Evolutionary conservation across 345 rosid genomes (phyloP).

Genomic region (Euclidium syriacum): DNA sequence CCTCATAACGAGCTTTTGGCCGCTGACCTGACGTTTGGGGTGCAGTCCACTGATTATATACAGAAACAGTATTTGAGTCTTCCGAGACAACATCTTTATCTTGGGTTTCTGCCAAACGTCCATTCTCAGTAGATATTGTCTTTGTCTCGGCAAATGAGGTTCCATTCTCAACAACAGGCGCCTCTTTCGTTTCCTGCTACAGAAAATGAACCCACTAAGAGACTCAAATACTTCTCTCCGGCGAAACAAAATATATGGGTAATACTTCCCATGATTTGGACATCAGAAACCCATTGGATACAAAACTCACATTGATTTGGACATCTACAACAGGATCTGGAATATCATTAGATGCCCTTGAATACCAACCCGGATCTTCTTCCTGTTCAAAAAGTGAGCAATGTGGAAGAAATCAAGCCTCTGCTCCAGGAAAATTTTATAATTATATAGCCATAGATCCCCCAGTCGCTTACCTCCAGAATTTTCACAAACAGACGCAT

Average conservation of each 20-base stretch:
- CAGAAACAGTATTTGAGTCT: constrained; percentile 65
- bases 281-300: constrained; percentile 3
- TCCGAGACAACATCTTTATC: constrained; percentile 94
- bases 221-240: constrained; percentile 12
- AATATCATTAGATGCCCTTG: constrained; percentile 70
- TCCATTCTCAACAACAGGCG: constrained; percentile 56
- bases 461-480: constrained; percentile 62
- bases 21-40: constrained; percentile 74
- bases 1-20: constrained; percentile 97
- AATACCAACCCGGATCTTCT: constrained; percentile 98
- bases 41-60: constrained; percentile 87
- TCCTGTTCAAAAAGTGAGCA: constrained; percentile 46
- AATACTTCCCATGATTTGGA: not conserved
- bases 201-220: constrained; percentile 15
- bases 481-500: constrained; percentile 99
- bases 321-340: constrained; percentile 65
- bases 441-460: constrained; percentile 9
- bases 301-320: constrained; percentile 56
- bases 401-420: constrained; percentile 15
- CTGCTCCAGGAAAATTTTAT: not conserved
- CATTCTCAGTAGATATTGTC: constrained; percentile 63
- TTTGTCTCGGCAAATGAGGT: constrained; percentile 58
- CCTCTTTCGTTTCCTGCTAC: constrained; percentile 57
- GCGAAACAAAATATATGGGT: not conserved
- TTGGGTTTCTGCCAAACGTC: constrained; percentile 56